These are phyloP conservation scores for Candida ipomoeae DNA, from an alignment of 805 yeast species.

Conservation along the genomic window DNA sequence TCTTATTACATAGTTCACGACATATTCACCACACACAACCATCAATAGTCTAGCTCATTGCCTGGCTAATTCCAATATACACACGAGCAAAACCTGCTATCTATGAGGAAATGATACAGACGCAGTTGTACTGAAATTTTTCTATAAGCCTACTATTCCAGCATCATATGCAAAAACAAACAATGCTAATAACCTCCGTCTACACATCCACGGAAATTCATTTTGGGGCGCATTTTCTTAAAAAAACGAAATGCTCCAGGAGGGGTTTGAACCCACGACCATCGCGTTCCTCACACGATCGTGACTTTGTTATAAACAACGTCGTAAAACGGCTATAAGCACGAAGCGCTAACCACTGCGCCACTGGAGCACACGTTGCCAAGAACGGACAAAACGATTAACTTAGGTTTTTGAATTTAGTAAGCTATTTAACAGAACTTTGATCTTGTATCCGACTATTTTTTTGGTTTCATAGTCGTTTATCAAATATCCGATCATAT, in stretches of 20 bases:
- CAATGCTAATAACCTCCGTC: background rate
- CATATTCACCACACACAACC: background rate
- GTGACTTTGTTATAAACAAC: slow-evolving; percentile 44
- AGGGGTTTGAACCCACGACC: slow-evolving; percentile 54
- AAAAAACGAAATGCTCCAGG: slow-evolving; percentile 46
- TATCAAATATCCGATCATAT: too few species aligned
- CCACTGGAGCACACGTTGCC: slow-evolving; percentile 38
- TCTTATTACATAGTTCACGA: background rate
- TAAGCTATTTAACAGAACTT: too few species aligned
- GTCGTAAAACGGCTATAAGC: slow-evolving; percentile 45
- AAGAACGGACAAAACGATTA: background rate
- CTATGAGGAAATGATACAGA: too few species aligned
- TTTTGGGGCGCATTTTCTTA: background rate
- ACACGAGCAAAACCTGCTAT: background rate
- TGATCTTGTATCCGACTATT: too few species aligned
- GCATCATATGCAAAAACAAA: background rate
- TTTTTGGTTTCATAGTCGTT: background rate
- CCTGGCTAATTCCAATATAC: background rate
- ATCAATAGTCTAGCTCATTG: background rate
- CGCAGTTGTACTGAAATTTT: too few species aligned
- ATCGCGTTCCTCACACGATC: slow-evolving; percentile 55
- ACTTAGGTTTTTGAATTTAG: background rate
- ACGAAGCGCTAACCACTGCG: slow-evolving; percentile 55
- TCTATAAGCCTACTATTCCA: too few species aligned
- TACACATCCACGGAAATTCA: background rate